Percentiles rank a stretch among this genome's conserved stretches.
Evolutionary conservation across 345 rosid genomes (phyloP).

Genomic region (Syzygium jambos): DNA sequence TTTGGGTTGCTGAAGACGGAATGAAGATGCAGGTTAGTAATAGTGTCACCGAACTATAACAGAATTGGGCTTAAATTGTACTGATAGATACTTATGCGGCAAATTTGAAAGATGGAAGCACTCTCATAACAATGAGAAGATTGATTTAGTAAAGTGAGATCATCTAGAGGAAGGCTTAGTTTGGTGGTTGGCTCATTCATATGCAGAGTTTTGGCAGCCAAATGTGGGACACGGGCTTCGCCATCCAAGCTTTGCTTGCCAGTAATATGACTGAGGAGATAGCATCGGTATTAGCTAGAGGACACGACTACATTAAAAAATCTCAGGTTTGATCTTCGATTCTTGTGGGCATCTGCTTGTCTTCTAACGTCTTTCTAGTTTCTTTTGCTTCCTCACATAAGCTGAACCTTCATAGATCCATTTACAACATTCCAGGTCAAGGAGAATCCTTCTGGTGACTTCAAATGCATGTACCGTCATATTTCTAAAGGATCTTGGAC

Average conservation of each 20-base stretch:
- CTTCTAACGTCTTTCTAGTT: too few species aligned
- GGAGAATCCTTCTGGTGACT: conserved; percentile 34
- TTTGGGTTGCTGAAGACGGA: conserved; percentile 69
- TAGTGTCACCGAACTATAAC: too few species aligned
- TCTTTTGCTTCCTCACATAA: too few species aligned
- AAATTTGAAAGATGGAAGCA: too few species aligned
- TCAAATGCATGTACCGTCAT: conserved; percentile 20
- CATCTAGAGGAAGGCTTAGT: neutral
- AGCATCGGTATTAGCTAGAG: conserved; percentile 17
- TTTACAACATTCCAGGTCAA: conserved; percentile 7
- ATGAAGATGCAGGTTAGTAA: conserved; percentile 41
- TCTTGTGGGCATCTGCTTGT: too few species aligned
- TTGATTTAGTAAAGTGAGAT: too few species aligned
- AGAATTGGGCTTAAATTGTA: too few species aligned
- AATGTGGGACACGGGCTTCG: conserved; percentile 42
- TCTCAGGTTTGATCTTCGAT: conserved; percentile 27
- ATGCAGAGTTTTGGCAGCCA: conserved; percentile 54
- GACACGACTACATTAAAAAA: conserved; percentile 24
- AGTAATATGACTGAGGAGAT: conserved; percentile 21
- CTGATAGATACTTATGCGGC: too few species aligned
- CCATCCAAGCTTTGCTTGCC: conserved; percentile 36
- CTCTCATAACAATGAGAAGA: too few species aligned
- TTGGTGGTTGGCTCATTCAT: neutral
- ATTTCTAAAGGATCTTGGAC: conserved; percentile 46
- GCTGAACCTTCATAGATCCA: neutral